These are phyloP conservation scores for Cladosporium colombiae DNA, from an alignment of 2,329 filamentous ascomycete species.

Conservation along the genomic window DNA sequence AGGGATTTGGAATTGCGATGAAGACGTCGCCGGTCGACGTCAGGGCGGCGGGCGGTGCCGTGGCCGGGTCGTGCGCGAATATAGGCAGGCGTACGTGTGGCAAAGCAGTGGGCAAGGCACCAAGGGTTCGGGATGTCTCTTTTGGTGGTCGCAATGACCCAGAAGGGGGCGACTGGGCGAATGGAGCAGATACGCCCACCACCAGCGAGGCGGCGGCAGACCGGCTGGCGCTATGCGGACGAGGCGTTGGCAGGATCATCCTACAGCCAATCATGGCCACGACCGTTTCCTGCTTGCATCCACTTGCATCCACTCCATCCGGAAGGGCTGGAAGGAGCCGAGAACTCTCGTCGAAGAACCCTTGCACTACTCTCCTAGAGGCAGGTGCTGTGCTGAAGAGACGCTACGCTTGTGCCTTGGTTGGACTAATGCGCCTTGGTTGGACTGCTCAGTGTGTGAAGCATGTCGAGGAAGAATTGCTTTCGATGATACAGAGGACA, in stretches of 20 bases:
- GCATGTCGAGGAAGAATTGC: background rate
- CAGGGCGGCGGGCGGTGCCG: background rate
- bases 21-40: background rate
- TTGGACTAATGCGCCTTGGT: background rate
- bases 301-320: background rate
- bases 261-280: background rate
- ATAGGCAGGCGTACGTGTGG: background rate
- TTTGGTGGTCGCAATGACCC: slow-evolving; percentile 9
- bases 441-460: background rate
- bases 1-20: slow-evolving; percentile 2
- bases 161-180: background rate
- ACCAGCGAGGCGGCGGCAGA: background rate
- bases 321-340: slow-evolving; percentile 7
- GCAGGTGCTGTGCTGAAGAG: background rate
- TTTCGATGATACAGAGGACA: background rate
- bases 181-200: background rate
- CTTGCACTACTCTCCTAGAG: background rate
- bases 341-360: background rate
- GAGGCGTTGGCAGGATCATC: background rate
- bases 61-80: slow-evolving; percentile 5
- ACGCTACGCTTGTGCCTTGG: background rate
- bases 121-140: background rate
- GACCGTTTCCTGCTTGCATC: slow-evolving; percentile 4
- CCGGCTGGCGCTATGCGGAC: background rate
- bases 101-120: background rate